Conservation (phyloP, 148 eudicot genomes). For the Spergularia bocconei region DNA sequence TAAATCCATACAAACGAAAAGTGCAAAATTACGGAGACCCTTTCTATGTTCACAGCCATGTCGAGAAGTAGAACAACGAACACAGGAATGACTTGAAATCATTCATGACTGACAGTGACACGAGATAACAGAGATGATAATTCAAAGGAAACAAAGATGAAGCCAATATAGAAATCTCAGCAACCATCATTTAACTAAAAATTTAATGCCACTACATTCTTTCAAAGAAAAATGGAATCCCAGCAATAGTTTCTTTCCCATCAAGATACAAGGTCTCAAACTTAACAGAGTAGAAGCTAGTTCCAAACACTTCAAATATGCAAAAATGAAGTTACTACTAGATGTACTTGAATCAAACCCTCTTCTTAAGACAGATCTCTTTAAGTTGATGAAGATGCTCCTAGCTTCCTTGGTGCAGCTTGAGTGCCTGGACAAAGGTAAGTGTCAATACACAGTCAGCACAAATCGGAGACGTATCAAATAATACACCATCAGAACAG, state of each 20-base stretch:
- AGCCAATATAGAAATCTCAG: neutral
- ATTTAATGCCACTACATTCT: neutral
- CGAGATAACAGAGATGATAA: no score
- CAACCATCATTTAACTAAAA: constrained; percentile 16
- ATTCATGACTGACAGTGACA: no score
- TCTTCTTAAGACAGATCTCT: neutral
- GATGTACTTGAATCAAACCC: constrained; percentile 16
- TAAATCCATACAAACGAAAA: no score
- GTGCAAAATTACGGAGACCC: no score
- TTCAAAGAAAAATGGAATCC: neutral
- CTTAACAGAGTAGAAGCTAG: neutral
- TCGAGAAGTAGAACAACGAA: no score
- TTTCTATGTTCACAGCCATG: no score
- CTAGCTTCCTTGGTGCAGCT: constrained; percentile 84
- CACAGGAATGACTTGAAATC: no score
- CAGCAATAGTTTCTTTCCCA: constrained; percentile 8
- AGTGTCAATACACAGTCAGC: neutral
- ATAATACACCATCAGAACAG: neutral
- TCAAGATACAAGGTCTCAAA: constrained; percentile 13
- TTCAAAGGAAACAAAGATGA: neutral
- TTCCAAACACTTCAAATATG: constrained; percentile 10
- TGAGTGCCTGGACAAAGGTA: constrained; percentile 51
- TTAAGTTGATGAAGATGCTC: constrained; percentile 53
- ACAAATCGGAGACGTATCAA: no score
- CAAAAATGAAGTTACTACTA: constrained; percentile 9